Evolutionary conservation across 2,329 filamentous ascomycete species (phyloP).

Genomic region (Colletotrichum zoysiae): DNA sequence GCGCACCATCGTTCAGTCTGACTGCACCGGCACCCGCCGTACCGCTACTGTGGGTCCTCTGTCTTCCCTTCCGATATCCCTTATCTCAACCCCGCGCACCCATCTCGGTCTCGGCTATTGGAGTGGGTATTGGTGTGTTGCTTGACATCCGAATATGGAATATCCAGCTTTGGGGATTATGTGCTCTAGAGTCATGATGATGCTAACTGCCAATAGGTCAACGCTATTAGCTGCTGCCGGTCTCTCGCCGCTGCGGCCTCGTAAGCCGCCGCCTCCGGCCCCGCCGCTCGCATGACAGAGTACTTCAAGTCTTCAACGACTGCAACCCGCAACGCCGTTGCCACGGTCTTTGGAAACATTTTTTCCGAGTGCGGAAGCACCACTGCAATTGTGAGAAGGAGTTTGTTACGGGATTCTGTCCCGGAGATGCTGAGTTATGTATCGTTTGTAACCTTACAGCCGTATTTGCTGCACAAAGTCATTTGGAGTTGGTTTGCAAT

Average conservation of each 20-base stretch:
- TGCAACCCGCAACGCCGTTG: constrained; percentile 62
- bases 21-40: constrained; percentile 64
- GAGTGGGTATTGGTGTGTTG: background rate
- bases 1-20: constrained; percentile 64
- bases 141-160: background rate
- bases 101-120: background rate
- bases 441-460: too few species aligned
- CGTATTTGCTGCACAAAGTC: too few species aligned
- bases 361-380: constrained; percentile 67
- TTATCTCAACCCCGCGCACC: too few species aligned
- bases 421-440: too few species aligned
- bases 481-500: too few species aligned
- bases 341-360: constrained; percentile 63
- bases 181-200: background rate
- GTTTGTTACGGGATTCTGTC: too few species aligned
- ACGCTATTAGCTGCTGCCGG: constrained; percentile 67
- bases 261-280: constrained; percentile 62
- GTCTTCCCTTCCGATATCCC: background rate
- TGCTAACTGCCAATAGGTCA: constrained; percentile 44
- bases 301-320: constrained; percentile 72
- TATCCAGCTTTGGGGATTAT: background rate
- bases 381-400: constrained; percentile 40
- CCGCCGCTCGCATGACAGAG: constrained; percentile 64
- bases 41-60: constrained; percentile 51
- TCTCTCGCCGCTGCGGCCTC: constrained; percentile 66